phyloP scores from a whole-genome alignment of 495 filamentous ascomycete species.

The Xeromyces bisporus region DNA sequence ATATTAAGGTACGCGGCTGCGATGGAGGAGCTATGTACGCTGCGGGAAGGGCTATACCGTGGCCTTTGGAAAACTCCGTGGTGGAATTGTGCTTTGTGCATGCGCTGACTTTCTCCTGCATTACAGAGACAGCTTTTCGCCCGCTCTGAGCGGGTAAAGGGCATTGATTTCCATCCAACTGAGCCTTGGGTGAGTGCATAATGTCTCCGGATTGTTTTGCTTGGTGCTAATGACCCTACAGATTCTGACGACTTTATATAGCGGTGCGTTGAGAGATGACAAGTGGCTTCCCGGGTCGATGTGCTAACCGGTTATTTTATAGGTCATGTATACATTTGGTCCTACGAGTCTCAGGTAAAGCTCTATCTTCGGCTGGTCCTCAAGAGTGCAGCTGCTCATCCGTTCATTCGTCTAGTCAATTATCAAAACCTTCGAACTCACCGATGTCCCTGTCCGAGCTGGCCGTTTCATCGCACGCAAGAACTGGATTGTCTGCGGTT shows the following conservation, averaged over 20 bases:
- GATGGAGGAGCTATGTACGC: neutral
- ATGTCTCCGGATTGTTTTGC: neutral
- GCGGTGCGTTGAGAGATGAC: conserved; percentile 40
- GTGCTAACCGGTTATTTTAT: conserved; percentile 14
- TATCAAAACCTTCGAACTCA: conserved; percentile 98
- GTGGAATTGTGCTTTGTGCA: conserved; percentile 13
- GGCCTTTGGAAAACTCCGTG: conserved; percentile 7
- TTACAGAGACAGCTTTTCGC: conserved; percentile 63
- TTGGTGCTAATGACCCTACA: conserved; percentile 18
- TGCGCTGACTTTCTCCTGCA: conserved; percentile 10
- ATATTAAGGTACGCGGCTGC: conserved; percentile 58
- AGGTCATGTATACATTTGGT: conserved; percentile 99
- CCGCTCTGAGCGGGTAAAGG: conserved; percentile 83
- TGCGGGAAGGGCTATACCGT: neutral
- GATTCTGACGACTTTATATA: conserved; percentile 92
- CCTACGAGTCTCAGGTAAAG: conserved; percentile 81
- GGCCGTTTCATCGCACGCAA: conserved; percentile 94
- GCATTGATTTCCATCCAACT: conserved; percentile 91
- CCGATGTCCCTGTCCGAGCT: conserved; percentile 93
- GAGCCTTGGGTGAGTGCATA: conserved; percentile 62
- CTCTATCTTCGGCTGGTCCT: too few relatives aligned
- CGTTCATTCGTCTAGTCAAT: conserved; percentile 40
- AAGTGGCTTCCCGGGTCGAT: neutral
- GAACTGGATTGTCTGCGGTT: conserved; percentile 98
- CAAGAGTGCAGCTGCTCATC: too few relatives aligned